phyloP scores from a whole-genome alignment of 129 eudicot species.

The Glebionis coronaria region DNA sequence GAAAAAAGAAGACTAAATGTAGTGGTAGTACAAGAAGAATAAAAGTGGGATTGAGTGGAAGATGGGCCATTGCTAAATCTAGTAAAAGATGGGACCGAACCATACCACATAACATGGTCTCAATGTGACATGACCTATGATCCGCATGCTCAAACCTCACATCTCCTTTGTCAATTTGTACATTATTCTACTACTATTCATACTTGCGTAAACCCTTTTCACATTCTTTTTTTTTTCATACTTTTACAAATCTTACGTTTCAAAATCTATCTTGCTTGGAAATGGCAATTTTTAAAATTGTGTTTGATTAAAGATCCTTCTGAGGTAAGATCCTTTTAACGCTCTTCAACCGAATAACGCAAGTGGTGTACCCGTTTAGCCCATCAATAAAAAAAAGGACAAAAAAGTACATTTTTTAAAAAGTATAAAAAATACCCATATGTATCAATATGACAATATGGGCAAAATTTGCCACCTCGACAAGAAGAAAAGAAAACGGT shows the following conservation, averaged over 20 bases:
- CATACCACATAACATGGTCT: constrained; percentile 24
- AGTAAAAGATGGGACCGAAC: constrained; percentile 31
- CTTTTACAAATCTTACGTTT: neutral
- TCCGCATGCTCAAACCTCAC: constrained; percentile 30
- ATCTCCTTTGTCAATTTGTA: neutral
- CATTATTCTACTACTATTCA: constrained; percentile 1
- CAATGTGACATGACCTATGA: constrained; percentile 28
- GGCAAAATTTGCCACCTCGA: no score
- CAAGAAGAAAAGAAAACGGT: no score
- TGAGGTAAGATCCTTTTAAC: no score
- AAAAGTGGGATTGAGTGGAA: constrained; percentile 22
- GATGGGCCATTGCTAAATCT: constrained; percentile 27
- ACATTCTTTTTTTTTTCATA: neutral
- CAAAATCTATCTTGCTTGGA: neutral
- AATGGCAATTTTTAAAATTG: neutral
- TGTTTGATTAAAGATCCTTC: no score
- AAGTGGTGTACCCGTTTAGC: no score
- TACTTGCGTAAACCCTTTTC: neutral
- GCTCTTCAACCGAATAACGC: no score
- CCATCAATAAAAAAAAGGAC: no score
- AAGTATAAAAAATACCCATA: no score
- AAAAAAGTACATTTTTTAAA: no score
- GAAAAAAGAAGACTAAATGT: neutral
- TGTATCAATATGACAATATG: no score
- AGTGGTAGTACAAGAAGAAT: constrained; percentile 18